Evolutionary conservation across 805 yeast genomes (phyloP).

Genomic region (Candida ponderosae): DNA sequence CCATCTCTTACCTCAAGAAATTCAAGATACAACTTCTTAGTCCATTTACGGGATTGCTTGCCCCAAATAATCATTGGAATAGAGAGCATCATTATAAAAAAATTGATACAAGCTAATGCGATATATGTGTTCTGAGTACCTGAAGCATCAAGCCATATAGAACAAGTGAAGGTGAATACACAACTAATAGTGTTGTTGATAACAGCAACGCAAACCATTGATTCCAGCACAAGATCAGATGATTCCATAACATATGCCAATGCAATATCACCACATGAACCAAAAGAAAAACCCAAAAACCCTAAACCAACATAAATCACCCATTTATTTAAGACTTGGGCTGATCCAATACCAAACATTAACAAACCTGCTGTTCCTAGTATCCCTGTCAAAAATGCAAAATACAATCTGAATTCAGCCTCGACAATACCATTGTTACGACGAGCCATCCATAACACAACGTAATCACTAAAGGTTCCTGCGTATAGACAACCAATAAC

Average conservation of each 20-base stretch:
- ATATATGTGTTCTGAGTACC: constrained; percentile 55
- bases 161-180: constrained; percentile 58
- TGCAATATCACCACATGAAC: constrained; percentile 65
- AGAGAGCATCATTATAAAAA: constrained; percentile 47
- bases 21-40: constrained; percentile 45
- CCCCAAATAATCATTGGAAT: constrained; percentile 57
- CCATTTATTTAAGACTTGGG: constrained; percentile 42
- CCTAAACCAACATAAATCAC: constrained; percentile 54
- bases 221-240: constrained; percentile 63
- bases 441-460: constrained; percentile 54
- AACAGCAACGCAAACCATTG: constrained; percentile 61
- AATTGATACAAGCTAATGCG: constrained; percentile 52
- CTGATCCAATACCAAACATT: constrained; percentile 62
- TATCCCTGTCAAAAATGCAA: constrained; percentile 45
- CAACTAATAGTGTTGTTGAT: constrained; percentile 61
- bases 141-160: constrained; percentile 47
- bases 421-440: constrained; percentile 54
- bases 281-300: constrained; percentile 61
- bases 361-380: constrained; percentile 56
- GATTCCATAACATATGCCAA: constrained; percentile 64
- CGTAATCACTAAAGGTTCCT: constrained; percentile 50
- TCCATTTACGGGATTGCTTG: constrained; percentile 48
- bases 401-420: constrained; percentile 58
- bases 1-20: constrained; percentile 49
- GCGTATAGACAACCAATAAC: constrained; percentile 60